Base-by-base conservation (phyloP, 257 asterid genomes). In the Penstemon barbatus region DNA sequence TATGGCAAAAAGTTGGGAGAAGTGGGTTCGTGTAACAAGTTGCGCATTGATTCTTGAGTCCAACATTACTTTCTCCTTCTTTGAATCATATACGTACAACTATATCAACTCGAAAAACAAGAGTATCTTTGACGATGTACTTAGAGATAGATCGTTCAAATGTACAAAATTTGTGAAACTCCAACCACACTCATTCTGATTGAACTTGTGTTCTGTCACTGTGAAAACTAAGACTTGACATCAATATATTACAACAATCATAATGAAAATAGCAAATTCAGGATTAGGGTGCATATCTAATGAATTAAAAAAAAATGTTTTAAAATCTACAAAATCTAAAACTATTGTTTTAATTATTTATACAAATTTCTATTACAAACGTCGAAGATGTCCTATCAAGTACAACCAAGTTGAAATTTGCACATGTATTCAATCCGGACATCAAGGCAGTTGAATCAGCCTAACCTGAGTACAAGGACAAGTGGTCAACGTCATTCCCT, bases 11-110 rank as follows among this genome's bases (percentile, higher is more conserved):
- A 64, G 99, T 94, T 82, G 89, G 99, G 59, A 94, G 91, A 55
- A 94, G 90, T 69, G 99, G 90, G 79, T 93, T 93, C 96, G 91
- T 90, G 83, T 93, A 93, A 73, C 99, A 94, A 55, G 99, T 94
- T 63, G 99, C 97, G 64, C 97, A 97, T 80, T 94, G 99, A 75
- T 93, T 93, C 87, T 94, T 94, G 64, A 94, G 92, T 71, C 99
- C 99, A 80, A 94, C 99, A 68, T 70, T 89, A 68, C 99, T 97
- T 3, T 93, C 79, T 91, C 96, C 75, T 94, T 94, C 84, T 94
- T 94, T 38, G 99, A 91, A 86, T 94, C 99, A 77, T 91, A 90
- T 52, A 96, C 87, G 96, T 51, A 94, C 96, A 57, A 90, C 99
- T 59, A 94, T 97, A 83, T 91, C 99, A 73, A 97, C 97, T 82